Evolutionary conservation across 1,284 basidiomycete species (phyloP), one percentile per base, ranked within the genome.

Genomic region (Leccinum huronense): DNA sequence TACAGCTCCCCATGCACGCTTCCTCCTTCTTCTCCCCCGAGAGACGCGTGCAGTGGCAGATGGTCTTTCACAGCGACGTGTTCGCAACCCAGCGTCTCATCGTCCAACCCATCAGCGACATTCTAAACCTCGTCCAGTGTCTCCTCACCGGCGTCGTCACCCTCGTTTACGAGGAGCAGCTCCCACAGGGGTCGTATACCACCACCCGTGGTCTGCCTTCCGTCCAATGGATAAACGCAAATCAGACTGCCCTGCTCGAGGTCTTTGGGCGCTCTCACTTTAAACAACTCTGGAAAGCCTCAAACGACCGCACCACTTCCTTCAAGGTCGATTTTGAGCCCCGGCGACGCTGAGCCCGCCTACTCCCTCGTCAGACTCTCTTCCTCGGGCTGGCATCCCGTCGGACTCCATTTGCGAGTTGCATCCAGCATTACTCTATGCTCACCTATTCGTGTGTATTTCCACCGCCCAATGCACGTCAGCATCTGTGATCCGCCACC

Each of bases 1-100:
- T 92, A 9, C 86, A 90, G 72, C 83, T 91, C 58, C 90, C 90
- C 7, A 80, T 86, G 63, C 85, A 92, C 68, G 90, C 90, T 57
- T 88, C 87, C 36, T 90, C 90, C 19, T 93, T 93, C 77, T 93
- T 93, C 78, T 89, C 88, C 60, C 89, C 90, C 13, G 89, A 92
- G 75, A 81, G 91, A 69, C 84, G 89, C 66, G 84, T 92, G 55
- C 90, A 92, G 72, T 93, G 91, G 90, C 86, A 93, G 75, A 92
- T 93, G 90, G 89, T 91, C 68, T 93, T 93, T 74, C 90, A 93
- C 75, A 86, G 85, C 71, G 89, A 91, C 73, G 86, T 88, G 64
- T 93, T 92, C 79, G 89, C 89, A 68, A 87, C 86, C 54, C 84
- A 91, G 67, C 84, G 90, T 55, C 89, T 90, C 77, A 86, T 89